These are phyloP conservation scores for Ogataea zsoltii DNA, from an alignment of 805 yeast species.

Conservation along the genomic window DNA sequence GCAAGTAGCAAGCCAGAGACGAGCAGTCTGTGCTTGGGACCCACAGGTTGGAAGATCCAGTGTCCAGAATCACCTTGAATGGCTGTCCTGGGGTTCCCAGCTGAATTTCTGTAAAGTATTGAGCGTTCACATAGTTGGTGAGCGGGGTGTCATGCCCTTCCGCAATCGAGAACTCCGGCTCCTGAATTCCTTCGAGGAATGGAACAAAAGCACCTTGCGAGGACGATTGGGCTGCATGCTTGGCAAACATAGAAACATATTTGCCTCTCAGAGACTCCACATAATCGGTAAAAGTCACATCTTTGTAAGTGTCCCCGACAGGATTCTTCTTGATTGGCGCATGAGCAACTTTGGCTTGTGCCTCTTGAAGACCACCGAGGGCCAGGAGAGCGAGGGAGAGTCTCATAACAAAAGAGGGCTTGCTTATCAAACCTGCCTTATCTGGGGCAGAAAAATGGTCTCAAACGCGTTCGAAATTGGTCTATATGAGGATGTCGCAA, in stretches of 20 bases:
- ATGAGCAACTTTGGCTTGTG: conserved; percentile 45
- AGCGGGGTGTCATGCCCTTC: conserved; percentile 76
- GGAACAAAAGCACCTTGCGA: conserved; percentile 42
- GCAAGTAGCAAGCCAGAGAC: conserved; percentile 93
- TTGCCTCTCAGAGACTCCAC: conserved; percentile 49
- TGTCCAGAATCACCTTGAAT: conserved; percentile 92
- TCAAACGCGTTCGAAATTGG: too few species aligned
- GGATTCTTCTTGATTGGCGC: conserved; percentile 51
- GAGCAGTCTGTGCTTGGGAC: conserved; percentile 88
- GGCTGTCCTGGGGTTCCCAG: conserved; percentile 92
- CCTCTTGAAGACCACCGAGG: conserved; percentile 24
- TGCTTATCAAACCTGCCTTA: background rate
- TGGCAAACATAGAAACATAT: conserved; percentile 43
- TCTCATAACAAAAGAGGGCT: background rate
- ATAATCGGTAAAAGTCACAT: conserved; percentile 46
- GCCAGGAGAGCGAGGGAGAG: conserved; percentile 2
- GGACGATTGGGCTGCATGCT: conserved; percentile 27
- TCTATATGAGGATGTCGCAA: too few species aligned
- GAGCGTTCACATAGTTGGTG: conserved; percentile 93
- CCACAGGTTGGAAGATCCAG: conserved; percentile 98
- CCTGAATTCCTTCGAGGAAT: conserved; percentile 31
- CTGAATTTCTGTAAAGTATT: conserved; percentile 88
- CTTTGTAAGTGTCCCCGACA: conserved; percentile 46
- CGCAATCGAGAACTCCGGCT: conserved; percentile 24
- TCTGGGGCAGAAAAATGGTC: background rate